These are phyloP conservation scores for Circinella umbellata DNA, from an alignment of 371 early-diverging fungal species.

Conservation along the genomic window DNA sequence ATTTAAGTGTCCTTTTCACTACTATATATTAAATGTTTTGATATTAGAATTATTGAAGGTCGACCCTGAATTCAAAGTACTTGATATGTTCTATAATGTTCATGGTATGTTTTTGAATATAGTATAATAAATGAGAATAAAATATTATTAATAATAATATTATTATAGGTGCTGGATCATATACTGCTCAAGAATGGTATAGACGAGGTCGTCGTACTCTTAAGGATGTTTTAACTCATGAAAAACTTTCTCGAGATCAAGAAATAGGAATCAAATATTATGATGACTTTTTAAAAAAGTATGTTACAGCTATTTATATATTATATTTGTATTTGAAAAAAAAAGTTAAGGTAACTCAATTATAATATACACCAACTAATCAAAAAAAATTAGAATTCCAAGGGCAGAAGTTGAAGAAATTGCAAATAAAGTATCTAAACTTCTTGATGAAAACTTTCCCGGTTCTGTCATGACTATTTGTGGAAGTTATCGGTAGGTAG, in stretches of 20 bases:
- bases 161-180: constrained; percentile 21
- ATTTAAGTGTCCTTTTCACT: too few species aligned
- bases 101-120: constrained; percentile 19
- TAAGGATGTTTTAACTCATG: constrained; percentile 19
- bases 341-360: too few species aligned
- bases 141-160: background rate
- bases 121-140: background rate
- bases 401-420: constrained; percentile 23
- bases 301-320: background rate
- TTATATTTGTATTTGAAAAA: background rate
- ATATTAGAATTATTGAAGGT: constrained; percentile 18
- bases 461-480: constrained; percentile 21
- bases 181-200: constrained; percentile 23
- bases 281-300: constrained; percentile 28
- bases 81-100: constrained; percentile 24
- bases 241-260: constrained; percentile 20
- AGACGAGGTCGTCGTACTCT: constrained; percentile 21
- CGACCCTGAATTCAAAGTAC: constrained; percentile 10
- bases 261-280: constrained; percentile 26
- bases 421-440: background rate
- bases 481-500: constrained; percentile 26
- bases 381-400: constrained; percentile 18
- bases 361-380: too few species aligned
- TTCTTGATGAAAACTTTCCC: constrained; percentile 10
- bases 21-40: background rate